Percentiles rank a stretch among this genome's conserved stretches.
Conservation (phyloP, 2,329 filamentous ascomycete species). For the Penicillium sumatraense region DNA sequence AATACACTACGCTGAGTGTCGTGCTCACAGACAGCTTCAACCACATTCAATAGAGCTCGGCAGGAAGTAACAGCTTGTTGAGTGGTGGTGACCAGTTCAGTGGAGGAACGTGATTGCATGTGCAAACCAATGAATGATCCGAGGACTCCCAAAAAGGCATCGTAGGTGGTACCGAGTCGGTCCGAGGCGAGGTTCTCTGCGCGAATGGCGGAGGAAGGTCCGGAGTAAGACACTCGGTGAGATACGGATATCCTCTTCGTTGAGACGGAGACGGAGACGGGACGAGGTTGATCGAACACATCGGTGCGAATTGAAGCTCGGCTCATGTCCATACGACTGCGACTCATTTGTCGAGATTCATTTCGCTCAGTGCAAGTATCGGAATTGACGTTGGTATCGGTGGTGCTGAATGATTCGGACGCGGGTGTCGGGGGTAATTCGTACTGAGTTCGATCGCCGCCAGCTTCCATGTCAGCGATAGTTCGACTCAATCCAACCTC, state of each 20-base stretch:
- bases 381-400: slow-evolving; percentile 25
- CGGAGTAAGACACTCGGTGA: slow-evolving; percentile 78
- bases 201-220: slow-evolving; percentile 64
- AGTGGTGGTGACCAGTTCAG: slow-evolving; percentile 80
- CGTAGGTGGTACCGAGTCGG: slow-evolving; percentile 77
- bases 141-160: slow-evolving; percentile 86
- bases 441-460: slow-evolving; percentile 25
- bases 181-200: slow-evolving; percentile 81
- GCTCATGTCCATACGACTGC: slow-evolving; percentile 33
- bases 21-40: slow-evolving; percentile 81
- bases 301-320: slow-evolving; percentile 26
- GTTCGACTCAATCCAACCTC: slow-evolving; percentile 51
- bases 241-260: slow-evolving; percentile 60
- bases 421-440: slow-evolving; percentile 43
- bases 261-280: slow-evolving; percentile 42
- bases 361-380: slow-evolving; percentile 34
- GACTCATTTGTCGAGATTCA: slow-evolving; percentile 38
- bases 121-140: slow-evolving; percentile 94
- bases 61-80: slow-evolving; percentile 83
- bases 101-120: slow-evolving; percentile 86
- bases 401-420: slow-evolving; percentile 43
- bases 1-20: slow-evolving; percentile 70
- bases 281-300: slow-evolving; percentile 33
- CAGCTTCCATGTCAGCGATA: slow-evolving; percentile 43
- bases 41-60: slow-evolving; percentile 74